phyloP scores from a whole-genome alignment of 2,329 filamentous ascomycete species.

The Clonostachys byssicola region DNA sequence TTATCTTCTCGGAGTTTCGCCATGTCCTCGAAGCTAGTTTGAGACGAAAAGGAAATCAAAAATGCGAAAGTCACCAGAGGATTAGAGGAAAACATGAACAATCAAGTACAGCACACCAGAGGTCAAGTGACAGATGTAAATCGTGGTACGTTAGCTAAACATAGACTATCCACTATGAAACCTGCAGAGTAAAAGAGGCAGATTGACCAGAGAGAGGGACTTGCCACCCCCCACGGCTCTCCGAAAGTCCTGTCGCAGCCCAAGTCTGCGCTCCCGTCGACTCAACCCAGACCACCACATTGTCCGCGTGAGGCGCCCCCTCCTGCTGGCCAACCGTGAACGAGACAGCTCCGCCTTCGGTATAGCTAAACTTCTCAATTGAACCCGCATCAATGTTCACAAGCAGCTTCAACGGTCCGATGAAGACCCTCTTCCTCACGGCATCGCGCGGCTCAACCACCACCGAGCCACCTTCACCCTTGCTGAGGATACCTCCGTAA shows the following conservation, averaged over 20 bases:
- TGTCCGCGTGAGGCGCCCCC: constrained; percentile 15
- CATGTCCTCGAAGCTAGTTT: no score
- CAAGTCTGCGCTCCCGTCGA: constrained; percentile 10
- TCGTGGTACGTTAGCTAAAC: no score
- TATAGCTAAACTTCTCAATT: constrained; percentile 30
- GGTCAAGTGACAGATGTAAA: no score
- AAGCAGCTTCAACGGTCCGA: constrained; percentile 37
- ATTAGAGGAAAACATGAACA: no score
- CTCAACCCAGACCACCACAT: constrained; percentile 28
- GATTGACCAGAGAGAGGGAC: constrained; percentile 1
- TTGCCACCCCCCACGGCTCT: constrained; percentile 11
- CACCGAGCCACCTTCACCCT: constrained; percentile 10
- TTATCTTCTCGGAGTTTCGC: no score
- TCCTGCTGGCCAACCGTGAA: constrained; percentile 22
- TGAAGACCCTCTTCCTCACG: constrained; percentile 39
- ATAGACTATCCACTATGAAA: no score
- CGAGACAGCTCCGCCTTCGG: neutral
- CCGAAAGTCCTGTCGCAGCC: constrained; percentile 2
- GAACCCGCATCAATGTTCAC: constrained; percentile 36
- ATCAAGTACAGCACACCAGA: no score
- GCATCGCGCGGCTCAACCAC: constrained; percentile 37
- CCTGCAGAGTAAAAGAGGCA: neutral
- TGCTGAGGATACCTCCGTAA: constrained; percentile 39
- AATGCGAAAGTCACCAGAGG: no score
- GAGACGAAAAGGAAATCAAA: no score